Conservation (phyloP, 495 filamentous ascomycete genomes). For the Cenococcum geophilum region DNA sequence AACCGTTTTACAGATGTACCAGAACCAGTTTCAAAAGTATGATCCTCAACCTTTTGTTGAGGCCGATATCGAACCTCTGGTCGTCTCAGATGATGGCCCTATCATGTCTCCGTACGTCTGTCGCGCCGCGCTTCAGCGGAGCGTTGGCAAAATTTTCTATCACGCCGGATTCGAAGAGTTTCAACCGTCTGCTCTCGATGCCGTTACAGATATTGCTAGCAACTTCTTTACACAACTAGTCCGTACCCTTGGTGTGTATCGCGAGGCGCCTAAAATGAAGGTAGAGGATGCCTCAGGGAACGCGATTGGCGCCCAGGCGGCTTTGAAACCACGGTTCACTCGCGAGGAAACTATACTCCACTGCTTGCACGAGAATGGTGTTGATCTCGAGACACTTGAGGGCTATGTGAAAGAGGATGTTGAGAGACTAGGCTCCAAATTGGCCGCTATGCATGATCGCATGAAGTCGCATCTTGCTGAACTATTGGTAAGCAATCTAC, state of each 20-base stretch:
- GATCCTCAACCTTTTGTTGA: conserved; percentile 87
- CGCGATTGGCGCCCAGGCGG: conserved; percentile 30
- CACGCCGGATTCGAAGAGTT: conserved; percentile 97
- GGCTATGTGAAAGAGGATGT: conserved; percentile 90
- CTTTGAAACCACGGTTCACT: conserved; percentile 62
- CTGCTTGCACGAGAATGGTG: conserved; percentile 71
- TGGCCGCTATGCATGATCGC: conserved; percentile 79
- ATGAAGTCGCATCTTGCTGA: conserved; percentile 87
- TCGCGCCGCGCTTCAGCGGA: conserved; percentile 77
- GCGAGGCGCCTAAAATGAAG: conserved; percentile 64
- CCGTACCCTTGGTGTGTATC: conserved; percentile 70
- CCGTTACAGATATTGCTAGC: conserved; percentile 80
- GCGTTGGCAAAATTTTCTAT: conserved; percentile 90
- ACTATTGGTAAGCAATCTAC: conserved; percentile 47
- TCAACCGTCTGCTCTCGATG: conserved; percentile 87
- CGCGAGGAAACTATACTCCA: conserved; percentile 83
- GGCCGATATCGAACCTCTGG: conserved; percentile 73
- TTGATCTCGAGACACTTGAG: conserved; percentile 75
- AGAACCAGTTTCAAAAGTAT: conserved; percentile 97
- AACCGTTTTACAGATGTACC: conserved; percentile 68
- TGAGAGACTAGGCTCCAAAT: conserved; percentile 77
- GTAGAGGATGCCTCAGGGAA: conserved; percentile 46
- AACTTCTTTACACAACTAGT: conserved; percentile 85
- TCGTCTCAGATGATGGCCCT: conserved; percentile 79
- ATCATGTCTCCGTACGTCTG: conserved; percentile 75